These are phyloP conservation scores for Lodderomyces pseudojiufengensis DNA, from an alignment of 1,139 yeast species.

Conservation along the genomic window DNA sequence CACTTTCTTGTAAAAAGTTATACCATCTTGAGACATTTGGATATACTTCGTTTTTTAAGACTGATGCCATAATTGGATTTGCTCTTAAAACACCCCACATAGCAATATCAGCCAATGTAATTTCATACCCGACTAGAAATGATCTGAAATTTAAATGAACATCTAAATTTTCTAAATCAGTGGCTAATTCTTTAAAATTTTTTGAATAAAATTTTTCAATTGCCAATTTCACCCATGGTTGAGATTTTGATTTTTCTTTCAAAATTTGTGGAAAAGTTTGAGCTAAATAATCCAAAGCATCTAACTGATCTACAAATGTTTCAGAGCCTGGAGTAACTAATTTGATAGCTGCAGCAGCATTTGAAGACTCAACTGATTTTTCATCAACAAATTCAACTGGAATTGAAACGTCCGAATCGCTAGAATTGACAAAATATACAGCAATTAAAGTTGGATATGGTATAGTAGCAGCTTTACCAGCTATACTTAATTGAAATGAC, in stretches of 20 bases:
- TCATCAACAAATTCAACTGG: slow-evolving; percentile 67
- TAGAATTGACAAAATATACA: slow-evolving; percentile 64
- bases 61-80: slow-evolving; percentile 88
- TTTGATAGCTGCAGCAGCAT: slow-evolving; percentile 40
- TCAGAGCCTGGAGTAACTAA: slow-evolving; percentile 46
- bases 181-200: slow-evolving; percentile 81
- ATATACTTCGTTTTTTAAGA: slow-evolving; percentile 78
- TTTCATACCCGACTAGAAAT: slow-evolving; percentile 62
- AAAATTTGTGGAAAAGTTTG: slow-evolving; percentile 41
- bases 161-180: slow-evolving; percentile 71
- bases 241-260: slow-evolving; percentile 29
- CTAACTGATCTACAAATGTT: slow-evolving; percentile 40
- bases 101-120: slow-evolving; percentile 77
- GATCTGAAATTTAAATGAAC: slow-evolving; percentile 83
- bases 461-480: slow-evolving; percentile 80
- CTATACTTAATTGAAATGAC: slow-evolving; percentile 53
- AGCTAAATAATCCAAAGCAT: slow-evolving; percentile 44
- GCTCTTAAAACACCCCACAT: slow-evolving; percentile 94
- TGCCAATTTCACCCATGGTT: slow-evolving; percentile 69
- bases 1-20: slow-evolving; percentile 69
- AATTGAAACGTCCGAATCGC: slow-evolving; percentile 44
- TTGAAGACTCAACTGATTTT: slow-evolving; percentile 38
- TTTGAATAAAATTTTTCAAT: slow-evolving; percentile 67
- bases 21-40: slow-evolving; percentile 94
- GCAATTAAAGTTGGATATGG: slow-evolving; percentile 83